These are phyloP conservation scores for Corymbia calophylla DNA, from an alignment of 441 rosid species.

Conservation along the genomic window DNA sequence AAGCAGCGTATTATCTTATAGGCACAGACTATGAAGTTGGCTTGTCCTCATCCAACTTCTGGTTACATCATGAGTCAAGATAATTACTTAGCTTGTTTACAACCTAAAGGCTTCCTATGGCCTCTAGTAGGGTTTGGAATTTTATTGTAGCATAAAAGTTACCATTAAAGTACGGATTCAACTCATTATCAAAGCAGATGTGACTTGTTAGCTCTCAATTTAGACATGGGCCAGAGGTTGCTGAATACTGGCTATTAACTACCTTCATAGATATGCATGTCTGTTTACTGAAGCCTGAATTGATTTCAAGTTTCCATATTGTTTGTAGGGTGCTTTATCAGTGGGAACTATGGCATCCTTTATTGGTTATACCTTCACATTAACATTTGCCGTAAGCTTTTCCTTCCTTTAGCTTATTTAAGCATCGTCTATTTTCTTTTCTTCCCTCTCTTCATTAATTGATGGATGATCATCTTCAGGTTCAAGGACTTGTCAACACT, in stretches of 20 bases:
- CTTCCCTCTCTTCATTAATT: slow-evolving; percentile 1
- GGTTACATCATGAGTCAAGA: neutral
- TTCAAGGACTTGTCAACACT: slow-evolving; percentile 94
- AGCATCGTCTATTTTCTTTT: slow-evolving; percentile 2
- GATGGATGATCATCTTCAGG: slow-evolving; percentile 32
- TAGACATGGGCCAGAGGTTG: neutral
- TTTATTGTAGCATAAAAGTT: neutral
- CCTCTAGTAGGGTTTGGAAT: neutral
- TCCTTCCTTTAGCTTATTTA: slow-evolving; percentile 5
- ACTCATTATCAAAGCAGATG: neutral
- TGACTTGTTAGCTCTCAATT: neutral
- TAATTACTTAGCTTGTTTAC: neutral
- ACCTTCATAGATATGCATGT: neutral
- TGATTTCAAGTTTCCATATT: neutral
- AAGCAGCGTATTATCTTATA: neutral
- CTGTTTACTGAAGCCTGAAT: neutral
- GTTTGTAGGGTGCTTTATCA: slow-evolving; percentile 77
- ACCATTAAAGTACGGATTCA: neutral
- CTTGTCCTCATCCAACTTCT: neutral
- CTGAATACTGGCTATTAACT: neutral
- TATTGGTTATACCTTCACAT: slow-evolving; percentile 89
- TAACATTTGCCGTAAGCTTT: slow-evolving; percentile 81
- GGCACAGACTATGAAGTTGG: neutral
- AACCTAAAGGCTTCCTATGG: neutral
- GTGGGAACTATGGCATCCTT: slow-evolving; percentile 89